These are phyloP conservation scores for Verticillium zaregamsianum DNA, from an alignment of 2,329 filamentous ascomycete genomes.

Conservation along the genomic window DNA sequence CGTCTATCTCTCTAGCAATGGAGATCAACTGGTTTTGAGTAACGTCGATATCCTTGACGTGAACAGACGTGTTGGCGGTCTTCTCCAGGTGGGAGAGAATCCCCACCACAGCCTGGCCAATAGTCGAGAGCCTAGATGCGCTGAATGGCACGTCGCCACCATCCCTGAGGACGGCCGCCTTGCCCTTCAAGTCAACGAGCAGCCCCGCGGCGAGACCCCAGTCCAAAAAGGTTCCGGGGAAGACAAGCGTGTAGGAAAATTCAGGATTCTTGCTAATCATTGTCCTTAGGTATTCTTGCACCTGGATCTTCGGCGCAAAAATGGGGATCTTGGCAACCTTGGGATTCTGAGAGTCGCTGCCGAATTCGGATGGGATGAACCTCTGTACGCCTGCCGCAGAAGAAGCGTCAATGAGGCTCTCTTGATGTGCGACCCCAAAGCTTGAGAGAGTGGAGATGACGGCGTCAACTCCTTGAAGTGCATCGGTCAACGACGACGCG, in stretches of 20 bases:
- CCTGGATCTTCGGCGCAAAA: constrained; percentile 14
- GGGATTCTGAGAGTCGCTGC: constrained; percentile 21
- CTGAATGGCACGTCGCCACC: constrained; percentile 41
- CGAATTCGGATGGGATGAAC: constrained; percentile 50
- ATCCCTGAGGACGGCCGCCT: constrained; percentile 40
- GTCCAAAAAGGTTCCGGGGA: constrained; percentile 38
- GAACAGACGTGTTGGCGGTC: constrained; percentile 50
- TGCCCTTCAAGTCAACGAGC: constrained; percentile 4
- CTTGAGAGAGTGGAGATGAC: constrained; percentile 45
- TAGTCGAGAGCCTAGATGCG: constrained; percentile 36
- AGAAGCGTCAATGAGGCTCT: constrained; percentile 46
- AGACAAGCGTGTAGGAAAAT: constrained; percentile 27
- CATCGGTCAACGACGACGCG: constrained; percentile 40
- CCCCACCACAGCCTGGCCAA: constrained; percentile 43
- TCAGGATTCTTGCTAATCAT: constrained; percentile 7
- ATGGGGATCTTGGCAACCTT: constrained; percentile 14
- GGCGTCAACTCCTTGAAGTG: constrained; percentile 52
- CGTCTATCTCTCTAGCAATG: no score
- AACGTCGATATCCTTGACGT: constrained; percentile 42
- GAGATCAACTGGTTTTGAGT: constrained; percentile 42
- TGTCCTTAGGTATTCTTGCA: constrained; percentile 11
- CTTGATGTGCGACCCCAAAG: constrained; percentile 34
- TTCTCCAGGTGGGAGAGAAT: constrained; percentile 38
- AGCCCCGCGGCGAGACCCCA: constrained; percentile 11
- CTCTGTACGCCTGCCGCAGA: constrained; percentile 48